Evolutionary conservation across 2,329 filamentous ascomycete species (phyloP).

Genomic region (Botrytis pseudocinerea): DNA sequence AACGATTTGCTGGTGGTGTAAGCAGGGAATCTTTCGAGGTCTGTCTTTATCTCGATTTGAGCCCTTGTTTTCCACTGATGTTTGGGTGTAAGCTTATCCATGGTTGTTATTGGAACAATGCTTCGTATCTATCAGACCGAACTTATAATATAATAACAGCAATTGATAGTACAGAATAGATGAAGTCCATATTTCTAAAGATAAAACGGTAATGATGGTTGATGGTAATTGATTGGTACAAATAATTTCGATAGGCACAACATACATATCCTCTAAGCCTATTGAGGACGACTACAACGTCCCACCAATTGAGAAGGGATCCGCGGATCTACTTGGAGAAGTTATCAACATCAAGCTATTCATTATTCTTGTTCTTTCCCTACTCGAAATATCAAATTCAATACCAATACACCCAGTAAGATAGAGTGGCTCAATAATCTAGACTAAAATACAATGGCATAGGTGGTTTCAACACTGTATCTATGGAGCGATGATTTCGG

Average conservation of each 20-base stretch:
- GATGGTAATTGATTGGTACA: background rate
- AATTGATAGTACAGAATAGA: background rate
- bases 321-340: background rate
- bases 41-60: background rate
- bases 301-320: background rate
- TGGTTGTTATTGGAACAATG: background rate
- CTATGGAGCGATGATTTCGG: background rate
- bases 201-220: background rate
- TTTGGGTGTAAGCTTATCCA: background rate
- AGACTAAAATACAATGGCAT: background rate
- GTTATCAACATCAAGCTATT: background rate
- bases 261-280: background rate
- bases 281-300: background rate
- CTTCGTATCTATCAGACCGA: background rate
- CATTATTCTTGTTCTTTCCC: background rate
- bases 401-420: background rate
- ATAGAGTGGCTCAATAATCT: background rate
- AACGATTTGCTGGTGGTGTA: background rate
- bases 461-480: background rate
- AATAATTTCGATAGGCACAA: background rate
- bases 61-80: background rate
- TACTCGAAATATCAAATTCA: background rate
- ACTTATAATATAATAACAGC: background rate
- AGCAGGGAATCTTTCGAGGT: background rate
- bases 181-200: background rate